These are phyloP conservation scores for Diaporthe longicolla DNA, from an alignment of 2,329 filamentous ascomycete genomes.

Conservation along the genomic window DNA sequence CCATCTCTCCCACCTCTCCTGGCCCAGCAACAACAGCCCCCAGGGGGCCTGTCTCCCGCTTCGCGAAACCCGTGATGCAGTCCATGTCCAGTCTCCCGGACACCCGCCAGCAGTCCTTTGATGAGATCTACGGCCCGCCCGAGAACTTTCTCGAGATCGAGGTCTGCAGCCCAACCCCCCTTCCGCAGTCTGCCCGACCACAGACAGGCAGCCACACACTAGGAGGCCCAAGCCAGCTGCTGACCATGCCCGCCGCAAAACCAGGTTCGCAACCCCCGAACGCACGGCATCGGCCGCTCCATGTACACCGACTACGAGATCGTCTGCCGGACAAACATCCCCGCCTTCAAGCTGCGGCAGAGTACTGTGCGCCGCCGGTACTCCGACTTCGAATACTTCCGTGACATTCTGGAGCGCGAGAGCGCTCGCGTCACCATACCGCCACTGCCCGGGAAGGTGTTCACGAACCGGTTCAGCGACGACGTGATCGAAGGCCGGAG, in stretches of 20 bases:
- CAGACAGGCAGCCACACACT: background rate
- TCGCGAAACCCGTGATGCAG: constrained; percentile 62
- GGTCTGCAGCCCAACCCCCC: constrained; percentile 63
- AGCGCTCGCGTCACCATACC: constrained; percentile 95
- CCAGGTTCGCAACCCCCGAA: constrained; percentile 93
- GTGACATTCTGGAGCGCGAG: constrained; percentile 97
- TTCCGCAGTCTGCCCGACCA: background rate
- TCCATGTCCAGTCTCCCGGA: constrained; percentile 76
- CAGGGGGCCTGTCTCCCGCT: constrained; percentile 50
- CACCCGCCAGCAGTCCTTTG: constrained; percentile 92
- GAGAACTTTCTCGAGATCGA: constrained; percentile 99
- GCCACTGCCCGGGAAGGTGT: constrained; percentile 95
- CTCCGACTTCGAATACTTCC: constrained; percentile 98
- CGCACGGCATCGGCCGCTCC: constrained; percentile 91
- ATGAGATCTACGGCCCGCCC: constrained; percentile 98
- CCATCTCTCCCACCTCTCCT: constrained; percentile 42
- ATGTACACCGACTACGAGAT: constrained; percentile 99
- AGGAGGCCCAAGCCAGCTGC: background rate
- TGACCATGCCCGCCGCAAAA: background rate
- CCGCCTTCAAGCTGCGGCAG: constrained; percentile 95
- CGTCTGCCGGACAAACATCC: constrained; percentile 97
- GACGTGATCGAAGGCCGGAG: constrained; percentile 96
- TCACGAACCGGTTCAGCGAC: constrained; percentile 97
- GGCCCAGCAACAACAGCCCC: constrained; percentile 47
- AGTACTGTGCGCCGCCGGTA: constrained; percentile 92